Evolutionary conservation across 768 basidiomycete genomes (phyloP), one percentile per base, ranked within the genome.

Genomic region (Mycena maculata): DNA sequence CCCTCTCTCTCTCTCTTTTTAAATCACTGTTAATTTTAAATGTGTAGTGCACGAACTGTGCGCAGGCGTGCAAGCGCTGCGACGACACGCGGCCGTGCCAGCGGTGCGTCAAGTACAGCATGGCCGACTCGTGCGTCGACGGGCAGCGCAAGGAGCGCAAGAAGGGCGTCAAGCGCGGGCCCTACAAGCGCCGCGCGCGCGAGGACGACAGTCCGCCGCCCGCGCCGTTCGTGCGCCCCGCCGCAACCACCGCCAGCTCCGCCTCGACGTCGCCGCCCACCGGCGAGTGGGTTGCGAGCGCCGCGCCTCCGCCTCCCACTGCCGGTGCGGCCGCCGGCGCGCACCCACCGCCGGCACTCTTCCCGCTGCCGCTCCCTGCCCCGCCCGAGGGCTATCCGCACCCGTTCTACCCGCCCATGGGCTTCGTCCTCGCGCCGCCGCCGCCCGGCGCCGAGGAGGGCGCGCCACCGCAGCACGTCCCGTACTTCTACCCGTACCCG

Each of bases 71-170:
- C 81, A 95, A 95, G 78, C 92, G 94, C 70, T 95, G 93, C 76
- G 92, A 95, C 77, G 94, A 95, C 69, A 86, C 84, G 70, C 89
- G 96, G 47, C 96, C 96, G 27, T 98, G 96, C 76, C 90, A 92
- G 66, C 90, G 96, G 36, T 98, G 96, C 72, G 83, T 91, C 74
- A 96, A 95, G 79, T 96, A 96, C 77, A 93, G 92, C 70, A 87
- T 95, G 58, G 81, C 87, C 3, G 85, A 85, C 12, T 85, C 90
- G 60, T 98, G 96, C 78, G 82, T 92, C 60, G 96, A 98, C 77
- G 95, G 95, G 31, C 92, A 93, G 74, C 87, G 96, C 75, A 98
- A 97, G 81, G 95, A 97, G 78, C 86, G 96, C 68, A 95, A 94
- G 81, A 94, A 93, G 78, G 93, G 93, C 60, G 86, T 94, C 77